A percentile compares a stretch with the other conserved stretches of the same genome.
phyloP scores from a whole-genome alignment of 2,329 filamentous ascomycete genomes.

The Hypoxylon sp. region DNA sequence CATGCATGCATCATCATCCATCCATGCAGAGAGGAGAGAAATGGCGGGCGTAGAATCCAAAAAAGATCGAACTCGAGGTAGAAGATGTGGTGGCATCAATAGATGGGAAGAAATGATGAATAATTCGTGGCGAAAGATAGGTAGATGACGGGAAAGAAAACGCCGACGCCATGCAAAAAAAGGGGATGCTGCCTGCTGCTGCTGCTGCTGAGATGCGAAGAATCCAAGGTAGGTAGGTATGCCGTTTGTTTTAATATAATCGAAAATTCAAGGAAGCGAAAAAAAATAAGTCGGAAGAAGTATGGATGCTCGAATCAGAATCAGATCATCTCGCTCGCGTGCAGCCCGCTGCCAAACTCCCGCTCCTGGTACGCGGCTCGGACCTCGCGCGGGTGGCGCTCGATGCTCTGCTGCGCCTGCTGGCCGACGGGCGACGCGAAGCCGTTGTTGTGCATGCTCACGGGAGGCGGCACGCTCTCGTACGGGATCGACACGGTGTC shows the following conservation, averaged over 20 bases:
- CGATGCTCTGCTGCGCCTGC: slow-evolving; percentile 29
- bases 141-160: slow-evolving; percentile 21
- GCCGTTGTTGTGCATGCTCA: slow-evolving; percentile 43
- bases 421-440: slow-evolving; percentile 46
- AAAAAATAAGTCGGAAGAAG: background rate
- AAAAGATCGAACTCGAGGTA: slow-evolving; percentile 9
- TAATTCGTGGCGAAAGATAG: slow-evolving; percentile 8
- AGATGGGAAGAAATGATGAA: slow-evolving; percentile 19
- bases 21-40: background rate
- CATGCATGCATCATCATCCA: slow-evolving; percentile 1
- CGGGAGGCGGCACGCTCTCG: slow-evolving; percentile 49
- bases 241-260: slow-evolving; percentile 40
- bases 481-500: slow-evolving; percentile 50
- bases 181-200: too few relatives aligned
- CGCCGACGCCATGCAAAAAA: slow-evolving; percentile 53
- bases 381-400: slow-evolving; percentile 51
- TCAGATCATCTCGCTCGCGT: slow-evolving; percentile 65
- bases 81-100: slow-evolving; percentile 43
- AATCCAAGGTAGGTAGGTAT: slow-evolving; percentile 23
- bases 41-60: slow-evolving; percentile 25
- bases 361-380: slow-evolving; percentile 49
- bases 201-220: slow-evolving; percentile 35
- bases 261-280: slow-evolving; percentile 15
- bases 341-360: slow-evolving; percentile 60
- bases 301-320: background rate